Evolutionary conservation across 2,329 filamentous ascomycete species (phyloP), one percentile per base, ranked within the genome.

Genomic region (Epichloe uncinata): DNA sequence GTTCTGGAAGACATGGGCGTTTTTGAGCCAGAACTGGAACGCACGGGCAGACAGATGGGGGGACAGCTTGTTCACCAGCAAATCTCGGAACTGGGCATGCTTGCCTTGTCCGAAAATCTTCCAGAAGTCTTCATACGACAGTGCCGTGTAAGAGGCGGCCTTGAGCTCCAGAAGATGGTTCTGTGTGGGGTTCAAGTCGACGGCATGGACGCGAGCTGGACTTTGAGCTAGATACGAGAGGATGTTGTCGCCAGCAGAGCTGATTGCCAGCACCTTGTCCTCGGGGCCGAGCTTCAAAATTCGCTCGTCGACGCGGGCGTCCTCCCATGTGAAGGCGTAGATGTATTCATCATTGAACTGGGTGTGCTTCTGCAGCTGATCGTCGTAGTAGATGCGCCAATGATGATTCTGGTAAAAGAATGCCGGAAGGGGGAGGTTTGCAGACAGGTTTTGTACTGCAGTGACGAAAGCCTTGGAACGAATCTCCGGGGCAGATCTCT

Each of bases 391-490:
- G 57, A 96, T 93, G 44, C 91, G 81, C 78, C 88, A 95, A 69
- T 93, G 87, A 66, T 95, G 88, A 65, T 95, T 95, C 66, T 97
- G 91, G 66, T 97, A 97, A 74, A 95, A 96, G 57, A 89, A 89
- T 0, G 90, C 85, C 0, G 91, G 91, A 1, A 96, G 79, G 3
- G 3, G 91, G 91, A 97, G 73, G 59, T 90, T 93, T 5, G 88
- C 82, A 3, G 87, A 83, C 15, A 95, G 70, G 60, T 97, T 96
- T 55, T 93, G 74, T 22, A 95, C 80, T 0, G 91, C 91, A 4
- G 87, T 87, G 63, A 95, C 82, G 63, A 93, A 95, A 1, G 88
- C 88, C 67, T 96, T 97, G 50, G 89, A 95, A 35, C 83, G 82
- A 53, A 90, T 76, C 63, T 88, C 84, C 0, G 76, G 81, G 3